These are phyloP conservation scores for Phytophthora sp. DNA, from an alignment of 352 stramenopile genomes.

Conservation along the genomic window DNA sequence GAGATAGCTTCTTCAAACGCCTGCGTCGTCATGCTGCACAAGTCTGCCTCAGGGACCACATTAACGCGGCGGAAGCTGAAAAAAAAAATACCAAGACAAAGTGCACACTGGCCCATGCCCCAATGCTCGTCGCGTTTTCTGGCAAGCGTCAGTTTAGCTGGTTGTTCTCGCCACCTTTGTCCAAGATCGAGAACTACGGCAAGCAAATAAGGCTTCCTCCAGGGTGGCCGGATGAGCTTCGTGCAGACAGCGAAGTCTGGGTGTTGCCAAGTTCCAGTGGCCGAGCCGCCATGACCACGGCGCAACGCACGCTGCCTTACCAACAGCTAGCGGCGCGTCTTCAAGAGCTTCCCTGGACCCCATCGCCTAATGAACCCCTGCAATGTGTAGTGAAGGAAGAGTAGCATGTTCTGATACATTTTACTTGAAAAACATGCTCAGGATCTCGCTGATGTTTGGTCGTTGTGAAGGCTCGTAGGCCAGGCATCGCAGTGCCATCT, in stretches of 20 bases:
- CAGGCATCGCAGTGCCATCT: constrained; percentile 49
- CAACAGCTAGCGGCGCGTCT: constrained; percentile 68
- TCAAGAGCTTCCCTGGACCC: constrained; percentile 60
- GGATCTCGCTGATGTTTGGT: constrained; percentile 47
- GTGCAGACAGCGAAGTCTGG: constrained; percentile 74
- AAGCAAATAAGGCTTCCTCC: constrained; percentile 61
- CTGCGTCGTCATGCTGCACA: constrained; percentile 58
- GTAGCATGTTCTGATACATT: constrained; percentile 26
- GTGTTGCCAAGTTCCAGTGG: constrained; percentile 87
- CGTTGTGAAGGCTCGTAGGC: constrained; percentile 55
- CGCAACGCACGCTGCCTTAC: constrained; percentile 73
- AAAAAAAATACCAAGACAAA: constrained; percentile 4
- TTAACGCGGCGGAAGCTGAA: background rate
- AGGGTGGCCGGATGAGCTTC: constrained; percentile 72
- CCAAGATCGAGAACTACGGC: constrained; percentile 69
- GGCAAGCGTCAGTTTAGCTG: constrained; percentile 89
- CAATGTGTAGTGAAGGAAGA: constrained; percentile 27
- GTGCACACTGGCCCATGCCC: constrained; percentile 56
- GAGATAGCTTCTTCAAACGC: constrained; percentile 62
- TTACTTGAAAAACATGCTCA: constrained; percentile 40
- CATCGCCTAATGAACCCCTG: constrained; percentile 34
- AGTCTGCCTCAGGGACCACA: constrained; percentile 57
- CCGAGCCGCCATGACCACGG: constrained; percentile 80
- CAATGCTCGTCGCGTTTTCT: constrained; percentile 83
- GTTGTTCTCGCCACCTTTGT: constrained; percentile 75